phyloP scores from a whole-genome alignment of 306 rosid genomes.

The Echinosophora koreensis region DNA sequence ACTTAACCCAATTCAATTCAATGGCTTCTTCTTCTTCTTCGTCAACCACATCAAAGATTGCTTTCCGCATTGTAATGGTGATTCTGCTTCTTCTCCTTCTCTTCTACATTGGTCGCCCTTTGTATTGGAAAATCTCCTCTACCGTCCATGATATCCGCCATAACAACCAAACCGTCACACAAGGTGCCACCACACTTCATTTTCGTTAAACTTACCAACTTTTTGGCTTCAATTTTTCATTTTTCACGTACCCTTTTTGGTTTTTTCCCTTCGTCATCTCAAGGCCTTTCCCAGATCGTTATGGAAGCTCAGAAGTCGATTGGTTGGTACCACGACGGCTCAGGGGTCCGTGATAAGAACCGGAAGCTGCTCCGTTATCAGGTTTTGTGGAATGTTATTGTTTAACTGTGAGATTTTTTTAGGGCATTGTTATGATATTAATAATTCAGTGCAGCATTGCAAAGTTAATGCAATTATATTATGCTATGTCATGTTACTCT shows the following conservation, averaged over 20 bases:
- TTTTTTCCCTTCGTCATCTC: neutral
- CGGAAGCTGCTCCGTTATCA: slow-evolving; percentile 2
- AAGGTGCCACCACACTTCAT: slow-evolving; percentile 49
- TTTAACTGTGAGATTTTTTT: no score
- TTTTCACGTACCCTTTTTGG: neutral
- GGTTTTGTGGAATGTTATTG: no score
- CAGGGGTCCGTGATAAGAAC: neutral
- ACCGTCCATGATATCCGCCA: slow-evolving; percentile 70
- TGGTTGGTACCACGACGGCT: slow-evolving; percentile 22
- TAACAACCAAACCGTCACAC: slow-evolving; percentile 72
- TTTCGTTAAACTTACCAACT: neutral
- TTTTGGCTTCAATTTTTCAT: neutral
- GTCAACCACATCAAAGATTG: no score
- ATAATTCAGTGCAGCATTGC: no score
- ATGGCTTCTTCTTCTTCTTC: no score
- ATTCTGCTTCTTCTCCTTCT: no score
- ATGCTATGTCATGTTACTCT: no score
- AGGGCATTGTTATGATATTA: no score
- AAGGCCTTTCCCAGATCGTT: slow-evolving; percentile 69
- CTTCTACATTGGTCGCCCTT: slow-evolving; percentile 79
- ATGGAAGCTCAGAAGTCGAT: neutral
- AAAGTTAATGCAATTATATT: no score
- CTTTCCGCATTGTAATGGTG: no score
- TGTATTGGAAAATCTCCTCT: slow-evolving; percentile 79
- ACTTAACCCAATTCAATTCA: no score